Conservation (phyloP, 805 yeast genomes). For the Candida bentonensis region DNA sequence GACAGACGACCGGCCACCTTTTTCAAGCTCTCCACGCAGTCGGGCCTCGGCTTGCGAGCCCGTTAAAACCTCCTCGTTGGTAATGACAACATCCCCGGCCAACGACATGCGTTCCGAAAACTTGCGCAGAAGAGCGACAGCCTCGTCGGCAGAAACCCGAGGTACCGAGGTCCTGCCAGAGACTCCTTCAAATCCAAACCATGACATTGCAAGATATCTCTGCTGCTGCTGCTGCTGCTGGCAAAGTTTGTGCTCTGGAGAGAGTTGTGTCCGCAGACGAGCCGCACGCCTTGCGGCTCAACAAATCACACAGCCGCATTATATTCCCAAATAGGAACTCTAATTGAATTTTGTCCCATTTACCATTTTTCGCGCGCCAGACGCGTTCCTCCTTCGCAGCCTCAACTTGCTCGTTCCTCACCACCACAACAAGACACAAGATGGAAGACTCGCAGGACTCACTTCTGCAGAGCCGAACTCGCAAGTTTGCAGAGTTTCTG, state of each 20-base stretch:
- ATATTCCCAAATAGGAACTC: neutral
- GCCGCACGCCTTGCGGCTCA: too few species aligned
- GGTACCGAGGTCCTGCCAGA: neutral
- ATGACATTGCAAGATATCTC: too few species aligned
- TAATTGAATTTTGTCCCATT: neutral
- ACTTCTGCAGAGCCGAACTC: constrained; percentile 62
- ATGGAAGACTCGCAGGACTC: constrained; percentile 16
- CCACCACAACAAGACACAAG: neutral
- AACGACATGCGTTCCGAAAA: neutral
- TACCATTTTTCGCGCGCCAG: neutral
- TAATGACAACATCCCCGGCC: neutral
- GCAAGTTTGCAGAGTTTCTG: constrained; percentile 79
- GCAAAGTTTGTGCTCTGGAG: too few species aligned
- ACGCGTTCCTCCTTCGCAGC: constrained; percentile 1
- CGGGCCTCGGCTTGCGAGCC: neutral
- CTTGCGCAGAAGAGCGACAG: neutral
- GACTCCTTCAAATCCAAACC: neutral
- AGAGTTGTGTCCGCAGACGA: too few species aligned
- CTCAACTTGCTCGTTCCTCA: too few species aligned
- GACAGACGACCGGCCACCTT: neutral
- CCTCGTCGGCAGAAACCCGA: neutral
- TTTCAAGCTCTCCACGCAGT: neutral
- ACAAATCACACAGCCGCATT: too few species aligned
- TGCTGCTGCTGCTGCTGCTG: too few species aligned
- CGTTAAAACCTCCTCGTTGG: neutral